Percentiles rank a stretch among this genome's conserved stretches.
Conservation (phyloP, 106 monocot species). For the Acorus calamus region DNA sequence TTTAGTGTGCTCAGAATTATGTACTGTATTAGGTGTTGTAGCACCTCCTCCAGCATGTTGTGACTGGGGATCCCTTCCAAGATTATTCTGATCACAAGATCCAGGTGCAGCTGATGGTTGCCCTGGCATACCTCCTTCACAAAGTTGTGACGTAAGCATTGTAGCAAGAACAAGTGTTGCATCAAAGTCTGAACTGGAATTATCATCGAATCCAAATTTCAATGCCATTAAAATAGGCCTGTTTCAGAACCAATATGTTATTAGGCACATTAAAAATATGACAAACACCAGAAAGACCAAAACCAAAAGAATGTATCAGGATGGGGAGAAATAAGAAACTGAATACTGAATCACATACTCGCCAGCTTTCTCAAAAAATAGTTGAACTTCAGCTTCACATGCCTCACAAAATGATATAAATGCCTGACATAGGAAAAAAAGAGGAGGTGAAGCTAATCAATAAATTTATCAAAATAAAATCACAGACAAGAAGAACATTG, state of each 20-base stretch:
- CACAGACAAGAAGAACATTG: not conserved
- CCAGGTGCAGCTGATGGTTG: slow-evolving; percentile 15
- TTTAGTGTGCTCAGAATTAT: slow-evolving; percentile 61
- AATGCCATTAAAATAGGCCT: slow-evolving; percentile 86
- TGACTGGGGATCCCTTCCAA: slow-evolving; percentile 15
- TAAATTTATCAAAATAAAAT: not conserved
- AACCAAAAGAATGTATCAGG: not conserved
- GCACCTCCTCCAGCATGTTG: slow-evolving; percentile 29
- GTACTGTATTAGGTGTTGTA: slow-evolving; percentile 23
- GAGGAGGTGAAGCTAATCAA: not conserved
- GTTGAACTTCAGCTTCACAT: slow-evolving; percentile 85
- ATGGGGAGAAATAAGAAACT: not conserved
- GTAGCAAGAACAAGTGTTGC: slow-evolving; percentile 78
- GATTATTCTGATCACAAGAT: slow-evolving; percentile 12
- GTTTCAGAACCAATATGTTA: slow-evolving; percentile 8
- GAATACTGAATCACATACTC: slow-evolving; percentile 45
- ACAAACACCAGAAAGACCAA: not conserved
- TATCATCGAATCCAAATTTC: slow-evolving; percentile 70
- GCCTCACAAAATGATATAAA: slow-evolving; percentile 96
- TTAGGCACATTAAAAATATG: not conserved
- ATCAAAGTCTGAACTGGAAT: slow-evolving; percentile 67
- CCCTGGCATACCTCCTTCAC: slow-evolving; percentile 22
- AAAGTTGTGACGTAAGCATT: slow-evolving; percentile 79
- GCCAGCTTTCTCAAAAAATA: slow-evolving; percentile 93
- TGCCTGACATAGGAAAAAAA: slow-evolving; percentile 34